Base-by-base conservation (phyloP, 1,284 basidiomycete species). In the Gomphus sp. region DNA sequence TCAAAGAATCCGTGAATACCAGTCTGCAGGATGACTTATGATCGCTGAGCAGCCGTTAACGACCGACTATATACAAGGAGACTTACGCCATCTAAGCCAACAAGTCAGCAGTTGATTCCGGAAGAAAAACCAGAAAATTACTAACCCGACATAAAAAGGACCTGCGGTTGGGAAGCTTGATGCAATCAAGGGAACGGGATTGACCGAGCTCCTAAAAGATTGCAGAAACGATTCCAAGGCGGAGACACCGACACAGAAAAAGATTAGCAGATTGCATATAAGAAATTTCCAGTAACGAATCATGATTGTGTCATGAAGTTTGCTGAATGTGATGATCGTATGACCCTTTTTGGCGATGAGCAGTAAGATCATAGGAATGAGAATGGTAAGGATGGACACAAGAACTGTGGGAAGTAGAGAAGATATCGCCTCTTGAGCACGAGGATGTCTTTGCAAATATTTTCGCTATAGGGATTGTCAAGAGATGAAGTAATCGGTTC, bases 221-320 rank as follows among this genome's bases (percentile, higher is more conserved):
- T 80, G 73, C 57, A 91, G 71, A 65, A 92, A 80, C 1, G 87
- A 84, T 67, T 90, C 83, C 60, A 96, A 74, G 0, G 89, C 82
- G 2, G 85, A 81, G 25, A 87, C 87, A 8, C 93, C 93, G 52
- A 94, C 84, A 64, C 90, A 92, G 70, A 97, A 95, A 74, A 95
- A 92, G 55, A 95, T 82, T 53, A 95, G 76, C 59, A 93, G 84
- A 67, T 89, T 89, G 62, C 87, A 84, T 53, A 89, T 78, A 31
- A 89, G 77, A 69, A 91, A 94, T 71, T 94, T 93, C 80, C 93
- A 93, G 68, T 94, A 94, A 44, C 91, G 80, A 37, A 84, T 86
- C 76, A 94, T 81, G 62, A 94, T 92, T 51, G 80, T 79, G 71
- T 94, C 89, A 69, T 93, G 91, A 61, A 96, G 80, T n/a, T 82